Evolutionary conservation across 106 monocot genomes (phyloP), one percentile per base, ranked within the genome.

Genomic region (Dioscorea alata): DNA sequence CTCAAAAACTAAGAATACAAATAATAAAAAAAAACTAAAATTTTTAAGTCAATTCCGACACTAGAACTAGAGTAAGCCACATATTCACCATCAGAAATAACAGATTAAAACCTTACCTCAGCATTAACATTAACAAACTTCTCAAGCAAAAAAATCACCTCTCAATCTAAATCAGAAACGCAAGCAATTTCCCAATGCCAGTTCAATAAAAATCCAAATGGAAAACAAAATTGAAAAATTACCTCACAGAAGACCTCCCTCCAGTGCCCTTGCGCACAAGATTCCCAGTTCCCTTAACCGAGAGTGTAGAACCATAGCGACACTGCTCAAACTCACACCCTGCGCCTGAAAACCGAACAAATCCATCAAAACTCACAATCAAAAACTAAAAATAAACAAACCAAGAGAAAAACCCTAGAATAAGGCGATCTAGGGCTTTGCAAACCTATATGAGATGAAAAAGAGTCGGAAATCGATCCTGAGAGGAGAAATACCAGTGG

Each of bases 221-320:
- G 8, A 22, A 2, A 23, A 23, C 19, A 49, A 67, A 6, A 17
- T 18, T 6, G 49, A 64, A 13, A 0, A 10, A 64, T 53, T 59
- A 99, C 97, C 99, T 99, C 21, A 99, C 99, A 0, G 99, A 93
- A 0, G 93, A 99, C 58, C 99, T 85, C 18, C 93, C 99, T 1
- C 99, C 99, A 23, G 99, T 99, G 25, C 99, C 99, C 69, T 99
- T 99, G 50, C 99, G 87, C 25, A 93, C 71, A 59, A 99, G 64
- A 81, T 87, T 78, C 58, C 93, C 99, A 4, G 69, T 13, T 35
- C 99, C 99, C 76, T 90, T 93, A 52, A 82, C 71, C 14, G 90
- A 33, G 49, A 96, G 42, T 23, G 73, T 84, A 18, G 88, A 88
- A n/a, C 58, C 79, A 57, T 69, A 76, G 18, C 91, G 77, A 25